Evolutionary conservation across 257 asterid genomes (phyloP).

Genomic region (Solanum sparsipilum): DNA sequence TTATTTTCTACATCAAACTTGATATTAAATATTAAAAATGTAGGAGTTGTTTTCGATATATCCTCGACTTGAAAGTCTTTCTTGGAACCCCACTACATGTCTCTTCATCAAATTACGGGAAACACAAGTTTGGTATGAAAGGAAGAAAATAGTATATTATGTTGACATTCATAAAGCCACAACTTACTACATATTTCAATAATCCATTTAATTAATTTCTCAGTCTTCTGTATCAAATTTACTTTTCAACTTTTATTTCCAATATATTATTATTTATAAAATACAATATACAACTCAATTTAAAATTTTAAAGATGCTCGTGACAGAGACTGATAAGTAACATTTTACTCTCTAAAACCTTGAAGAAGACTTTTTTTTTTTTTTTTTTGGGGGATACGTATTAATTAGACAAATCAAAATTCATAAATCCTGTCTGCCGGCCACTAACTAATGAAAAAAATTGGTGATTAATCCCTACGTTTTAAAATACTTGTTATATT

Average conservation of each 20-base stretch:
- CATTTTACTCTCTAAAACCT: background rate
- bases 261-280: background rate
- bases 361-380: background rate
- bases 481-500: too few species aligned
- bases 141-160: background rate
- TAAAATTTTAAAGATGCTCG: background rate
- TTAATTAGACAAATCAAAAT: background rate
- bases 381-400: background rate
- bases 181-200: background rate
- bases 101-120: background rate
- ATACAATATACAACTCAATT: background rate
- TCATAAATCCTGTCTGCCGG: background rate
- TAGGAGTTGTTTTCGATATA: accelerated
- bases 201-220: background rate
- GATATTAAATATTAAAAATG: too few species aligned
- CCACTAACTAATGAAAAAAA: background rate
- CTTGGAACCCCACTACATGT: background rate
- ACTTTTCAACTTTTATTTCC: background rate
- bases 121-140: background rate
- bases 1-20: background rate
- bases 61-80: background rate
- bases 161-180: background rate
- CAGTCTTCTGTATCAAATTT: background rate
- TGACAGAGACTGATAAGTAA: background rate
- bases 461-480: background rate